phyloP scores from a whole-genome alignment of 768 basidiomycete species.

The Mycena latifolia region DNA sequence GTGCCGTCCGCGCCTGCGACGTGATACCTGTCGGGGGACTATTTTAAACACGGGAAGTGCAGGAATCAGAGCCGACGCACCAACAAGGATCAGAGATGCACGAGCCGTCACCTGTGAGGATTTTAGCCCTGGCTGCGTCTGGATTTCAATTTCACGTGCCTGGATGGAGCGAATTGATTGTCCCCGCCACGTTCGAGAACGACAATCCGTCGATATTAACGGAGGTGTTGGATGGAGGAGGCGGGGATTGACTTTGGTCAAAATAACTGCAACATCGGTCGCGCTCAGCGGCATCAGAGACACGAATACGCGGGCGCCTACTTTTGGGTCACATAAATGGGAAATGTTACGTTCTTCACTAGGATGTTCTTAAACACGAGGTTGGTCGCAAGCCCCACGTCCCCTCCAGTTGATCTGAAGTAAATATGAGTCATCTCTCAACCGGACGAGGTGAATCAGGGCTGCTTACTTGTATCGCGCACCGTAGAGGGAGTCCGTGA shows the following conservation, averaged over 20 bases:
- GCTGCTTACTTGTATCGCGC: constrained; percentile 34
- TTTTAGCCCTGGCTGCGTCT: not conserved
- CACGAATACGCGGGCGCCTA: not conserved
- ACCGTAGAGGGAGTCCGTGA: constrained; percentile 31
- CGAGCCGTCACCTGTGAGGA: constrained; percentile 25
- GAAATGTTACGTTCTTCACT: constrained; percentile 33
- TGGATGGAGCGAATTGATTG: constrained; percentile 28
- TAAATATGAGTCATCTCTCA: not conserved
- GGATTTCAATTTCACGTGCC: not conserved
- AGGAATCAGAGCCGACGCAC: not conserved
- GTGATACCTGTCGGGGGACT: constrained; percentile 10
- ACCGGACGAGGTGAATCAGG: too few relatives aligned
- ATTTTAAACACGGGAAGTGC: too few relatives aligned
- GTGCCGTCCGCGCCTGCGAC: constrained; percentile 29
- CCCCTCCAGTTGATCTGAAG: constrained; percentile 22
- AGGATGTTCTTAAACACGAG: constrained; percentile 23
- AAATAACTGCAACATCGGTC: constrained; percentile 19
- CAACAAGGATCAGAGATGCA: constrained; percentile 35
- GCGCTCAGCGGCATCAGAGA: not conserved
- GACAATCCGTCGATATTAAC: constrained; percentile 25
- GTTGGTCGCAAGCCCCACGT: constrained; percentile 25
- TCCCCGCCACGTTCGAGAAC: constrained; percentile 24
- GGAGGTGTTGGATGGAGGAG: constrained; percentile 30
- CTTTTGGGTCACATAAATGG: constrained; percentile 35
- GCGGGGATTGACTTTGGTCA: constrained; percentile 34